Evolutionary conservation across 225 moss, liverwort and hornwort species (phyloP).

Genomic region (Physcomitrium patens): DNA sequence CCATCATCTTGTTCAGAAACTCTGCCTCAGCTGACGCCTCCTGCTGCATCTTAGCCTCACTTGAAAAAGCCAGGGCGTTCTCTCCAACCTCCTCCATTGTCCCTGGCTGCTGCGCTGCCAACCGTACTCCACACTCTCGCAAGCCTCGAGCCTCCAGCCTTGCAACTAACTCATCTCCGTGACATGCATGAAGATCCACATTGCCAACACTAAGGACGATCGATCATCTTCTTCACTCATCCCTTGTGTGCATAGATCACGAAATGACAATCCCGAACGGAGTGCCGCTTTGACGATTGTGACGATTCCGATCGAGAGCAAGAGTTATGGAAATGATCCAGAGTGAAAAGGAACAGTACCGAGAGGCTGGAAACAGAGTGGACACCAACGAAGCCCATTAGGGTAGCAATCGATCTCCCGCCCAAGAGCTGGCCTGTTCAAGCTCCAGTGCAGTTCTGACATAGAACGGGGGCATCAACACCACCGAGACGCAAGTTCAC

Average conservation of each 20-base stretch:
- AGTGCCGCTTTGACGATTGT: background rate
- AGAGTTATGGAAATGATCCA: background rate
- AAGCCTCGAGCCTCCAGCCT: background rate
- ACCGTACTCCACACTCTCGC: background rate
- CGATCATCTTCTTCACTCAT: slow-evolving; percentile 15
- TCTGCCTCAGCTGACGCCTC: slow-evolving; percentile 65
- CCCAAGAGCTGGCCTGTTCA: slow-evolving; percentile 17
- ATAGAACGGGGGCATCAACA: background rate
- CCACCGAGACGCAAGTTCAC: background rate
- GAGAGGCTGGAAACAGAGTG: background rate
- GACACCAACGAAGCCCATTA: too few species aligned
- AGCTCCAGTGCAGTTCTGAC: slow-evolving; percentile 23
- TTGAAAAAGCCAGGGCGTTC: slow-evolving; percentile 62
- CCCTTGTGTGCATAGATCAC: slow-evolving; percentile 15
- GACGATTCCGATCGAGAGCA: background rate
- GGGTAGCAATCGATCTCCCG: slow-evolving; percentile 23
- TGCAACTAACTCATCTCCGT: slow-evolving; percentile 26
- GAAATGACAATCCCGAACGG: background rate
- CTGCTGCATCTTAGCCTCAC: slow-evolving; percentile 65
- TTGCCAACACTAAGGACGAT: background rate
- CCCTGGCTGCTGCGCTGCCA: slow-evolving; percentile 28
- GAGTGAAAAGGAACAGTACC: background rate
- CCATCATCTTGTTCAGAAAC: slow-evolving; percentile 69
- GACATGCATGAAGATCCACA: slow-evolving; percentile 23
- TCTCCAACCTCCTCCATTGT: slow-evolving; percentile 71